Percentiles rank a stretch among this genome's conserved stretches.
Conservation (phyloP, 805 yeast genomes). For the Schizosaccharomyces japonicus region DNA sequence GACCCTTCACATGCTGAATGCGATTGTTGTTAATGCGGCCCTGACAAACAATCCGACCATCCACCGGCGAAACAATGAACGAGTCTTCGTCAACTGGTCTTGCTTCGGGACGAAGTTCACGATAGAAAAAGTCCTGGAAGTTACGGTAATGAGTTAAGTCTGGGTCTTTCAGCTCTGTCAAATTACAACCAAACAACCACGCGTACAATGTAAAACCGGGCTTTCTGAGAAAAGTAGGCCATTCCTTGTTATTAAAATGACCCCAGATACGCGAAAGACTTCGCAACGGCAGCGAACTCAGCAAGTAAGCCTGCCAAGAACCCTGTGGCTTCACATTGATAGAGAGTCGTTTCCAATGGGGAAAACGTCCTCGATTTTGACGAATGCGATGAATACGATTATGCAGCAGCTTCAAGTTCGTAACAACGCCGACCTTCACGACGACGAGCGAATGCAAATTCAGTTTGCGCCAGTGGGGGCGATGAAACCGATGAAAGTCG, state of each 20-base stretch:
- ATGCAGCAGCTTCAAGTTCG: neutral
- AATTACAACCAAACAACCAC: constrained; percentile 58
- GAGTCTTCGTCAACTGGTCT: constrained; percentile 49
- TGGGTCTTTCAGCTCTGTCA: constrained; percentile 70
- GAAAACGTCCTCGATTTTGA: too few relatives aligned
- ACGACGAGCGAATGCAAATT: neutral
- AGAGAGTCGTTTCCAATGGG: neutral
- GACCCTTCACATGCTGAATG: constrained; percentile 90
- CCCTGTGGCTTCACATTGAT: neutral
- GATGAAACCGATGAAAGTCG: neutral
- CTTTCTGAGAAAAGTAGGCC: constrained; percentile 72
- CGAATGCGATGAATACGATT: constrained; percentile 3
- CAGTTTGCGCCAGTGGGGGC: neutral
- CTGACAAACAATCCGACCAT: constrained; percentile 67
- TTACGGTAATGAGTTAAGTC: constrained; percentile 53
- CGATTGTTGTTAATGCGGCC: constrained; percentile 51
- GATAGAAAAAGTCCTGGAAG: constrained; percentile 73
- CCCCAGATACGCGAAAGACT: constrained; percentile 92
- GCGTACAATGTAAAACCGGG: constrained; percentile 67
- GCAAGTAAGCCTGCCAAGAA: constrained; percentile 3
- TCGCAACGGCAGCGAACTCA: constrained; percentile 45
- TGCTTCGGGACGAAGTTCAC: constrained; percentile 51
- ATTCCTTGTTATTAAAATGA: constrained; percentile 48
- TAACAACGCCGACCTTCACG: neutral
- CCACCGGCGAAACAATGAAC: constrained; percentile 70